phyloP scores from a whole-genome alignment of 495 filamentous ascomycete species.

The Xylaria palmicola region DNA sequence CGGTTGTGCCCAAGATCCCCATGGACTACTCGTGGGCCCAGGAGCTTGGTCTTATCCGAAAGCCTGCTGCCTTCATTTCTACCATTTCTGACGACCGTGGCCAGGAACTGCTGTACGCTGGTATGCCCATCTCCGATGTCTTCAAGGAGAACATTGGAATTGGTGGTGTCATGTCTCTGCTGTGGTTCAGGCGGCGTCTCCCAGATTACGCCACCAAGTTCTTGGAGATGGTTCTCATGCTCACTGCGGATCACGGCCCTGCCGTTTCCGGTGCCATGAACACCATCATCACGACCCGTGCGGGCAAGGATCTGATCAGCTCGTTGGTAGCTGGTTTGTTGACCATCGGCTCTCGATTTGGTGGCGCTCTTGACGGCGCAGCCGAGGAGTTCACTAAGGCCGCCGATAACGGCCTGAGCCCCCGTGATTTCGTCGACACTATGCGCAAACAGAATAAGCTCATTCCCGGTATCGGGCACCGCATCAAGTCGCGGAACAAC shows the following conservation, averaged over 20 bases:
- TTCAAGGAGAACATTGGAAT: slow-evolving; percentile 99
- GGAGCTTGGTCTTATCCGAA: slow-evolving; percentile 98
- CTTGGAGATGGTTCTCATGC: slow-evolving; percentile 99
- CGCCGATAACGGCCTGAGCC: slow-evolving; percentile 95
- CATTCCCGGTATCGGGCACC: slow-evolving; percentile 97
- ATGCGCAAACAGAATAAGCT: slow-evolving; percentile 99
- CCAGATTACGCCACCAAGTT: slow-evolving; percentile 97
- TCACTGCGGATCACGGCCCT: slow-evolving; percentile 98
- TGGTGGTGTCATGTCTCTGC: slow-evolving; percentile 97
- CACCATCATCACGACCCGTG: slow-evolving; percentile 99
- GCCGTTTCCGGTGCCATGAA: slow-evolving; percentile 99
- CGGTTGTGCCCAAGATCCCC: slow-evolving; percentile 95
- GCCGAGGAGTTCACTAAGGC: slow-evolving; percentile 98
- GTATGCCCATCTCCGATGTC: slow-evolving; percentile 99
- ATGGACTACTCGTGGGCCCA: slow-evolving; percentile 99
- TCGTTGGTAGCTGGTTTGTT: slow-evolving; percentile 93
- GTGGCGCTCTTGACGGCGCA: slow-evolving; percentile 95
- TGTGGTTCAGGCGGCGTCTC: slow-evolving; percentile 99
- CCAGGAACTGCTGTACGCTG: slow-evolving; percentile 96
- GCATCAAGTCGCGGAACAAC: slow-evolving; percentile 99
- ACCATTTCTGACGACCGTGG: slow-evolving; percentile 99
- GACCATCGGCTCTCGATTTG: slow-evolving; percentile 97
- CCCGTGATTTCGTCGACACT: slow-evolving; percentile 96
- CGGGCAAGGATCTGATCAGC: slow-evolving; percentile 96
- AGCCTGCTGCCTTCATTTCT: slow-evolving; percentile 99